phyloP scores from a whole-genome alignment of 306 rosid species.

The Cucumis hystrix region DNA sequence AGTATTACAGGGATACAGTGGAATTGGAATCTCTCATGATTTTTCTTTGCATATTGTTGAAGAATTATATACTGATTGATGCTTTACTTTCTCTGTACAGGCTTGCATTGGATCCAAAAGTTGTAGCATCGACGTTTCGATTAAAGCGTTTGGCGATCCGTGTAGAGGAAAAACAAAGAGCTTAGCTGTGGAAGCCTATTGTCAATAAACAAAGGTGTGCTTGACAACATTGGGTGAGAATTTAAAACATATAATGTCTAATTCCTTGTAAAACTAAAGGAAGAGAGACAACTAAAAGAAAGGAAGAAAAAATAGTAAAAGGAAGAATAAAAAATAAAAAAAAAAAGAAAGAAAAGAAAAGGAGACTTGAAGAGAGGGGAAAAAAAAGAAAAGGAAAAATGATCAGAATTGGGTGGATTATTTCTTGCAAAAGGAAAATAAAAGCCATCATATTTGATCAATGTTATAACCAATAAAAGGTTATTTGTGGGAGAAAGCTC shows the following conservation, averaged over 20 bases:
- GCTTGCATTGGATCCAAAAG: slow-evolving; percentile 75
- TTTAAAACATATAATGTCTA: background rate
- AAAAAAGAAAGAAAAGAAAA: background rate
- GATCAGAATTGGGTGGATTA: background rate
- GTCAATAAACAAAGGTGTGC: slow-evolving; percentile 16
- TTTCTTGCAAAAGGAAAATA: background rate
- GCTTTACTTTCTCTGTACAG: slow-evolving; percentile 16
- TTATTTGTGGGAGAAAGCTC: background rate
- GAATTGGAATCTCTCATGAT: background rate
- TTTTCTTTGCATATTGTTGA: background rate
- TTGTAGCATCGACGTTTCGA: slow-evolving; percentile 54
- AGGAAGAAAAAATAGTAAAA: background rate
- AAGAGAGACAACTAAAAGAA: background rate
- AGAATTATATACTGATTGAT: background rate
- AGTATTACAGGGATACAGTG: background rate
- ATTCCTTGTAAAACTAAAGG: background rate
- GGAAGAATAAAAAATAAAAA: background rate
- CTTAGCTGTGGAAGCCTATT: slow-evolving; percentile 83
- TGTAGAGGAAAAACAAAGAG: slow-evolving; percentile 58
- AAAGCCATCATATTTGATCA: background rate
- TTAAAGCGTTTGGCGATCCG: slow-evolving; percentile 49
- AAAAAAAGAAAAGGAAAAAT: too few species aligned
- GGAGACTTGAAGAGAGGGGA: background rate
- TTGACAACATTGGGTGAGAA: background rate
- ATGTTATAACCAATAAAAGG: slow-evolving; percentile 3